Evolutionary conservation across 495 filamentous ascomycete species (phyloP), one percentile per base, ranked within the genome.

Genomic region (Aspergillus avenaceus): DNA sequence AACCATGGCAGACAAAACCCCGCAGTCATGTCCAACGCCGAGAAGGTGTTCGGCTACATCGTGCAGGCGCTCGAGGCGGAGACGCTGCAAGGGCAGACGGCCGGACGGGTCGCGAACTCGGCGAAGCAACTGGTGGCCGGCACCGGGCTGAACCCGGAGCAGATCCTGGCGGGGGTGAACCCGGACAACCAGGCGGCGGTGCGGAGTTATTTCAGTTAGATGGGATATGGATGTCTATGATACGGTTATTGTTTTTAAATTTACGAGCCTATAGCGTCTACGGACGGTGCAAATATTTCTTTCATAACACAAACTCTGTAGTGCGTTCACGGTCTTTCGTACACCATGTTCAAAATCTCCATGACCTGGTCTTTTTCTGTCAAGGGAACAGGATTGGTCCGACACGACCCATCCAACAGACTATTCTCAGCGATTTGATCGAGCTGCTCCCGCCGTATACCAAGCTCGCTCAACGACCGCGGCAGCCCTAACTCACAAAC

Each of bases 41-140:
- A 79, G 48, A 86, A 88, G 57, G 79, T 90, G 28, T 97, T 98
- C 58, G 78, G 84, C 27, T 85, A 80, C 60, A 87, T 97, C 25
- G 87, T 81, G 41, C 85, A 89, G 66, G 93, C 93, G 31, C 79
- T 98, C 24, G 91, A 96, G 55, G 85, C 88, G 19, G 90, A 95
- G 65, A 93, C 91, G 14, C 71, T 98, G 27, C 88, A 91, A 60
- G 91, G 91, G 2, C 79, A 88, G 63, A 90, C 84, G 1, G 85
- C 86, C 19, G 74, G 73, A 25, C 80, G 86, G 40, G 87, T 91
- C 28, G 84, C 89, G 22, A 73, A 70, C 14, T 79, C 89, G 2
- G 86, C 84, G 21, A 92, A 92, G 66, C 67, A 75, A 43, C 77
- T 98, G 16, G 73, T 96, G 8, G 72, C 77, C 49, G 76, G 75